A percentile compares a stretch with the other conserved stretches of the same genome.
phyloP scores from a whole-genome alignment of 768 basidiomycete species.

The Pulveroboletus sp. region DNA sequence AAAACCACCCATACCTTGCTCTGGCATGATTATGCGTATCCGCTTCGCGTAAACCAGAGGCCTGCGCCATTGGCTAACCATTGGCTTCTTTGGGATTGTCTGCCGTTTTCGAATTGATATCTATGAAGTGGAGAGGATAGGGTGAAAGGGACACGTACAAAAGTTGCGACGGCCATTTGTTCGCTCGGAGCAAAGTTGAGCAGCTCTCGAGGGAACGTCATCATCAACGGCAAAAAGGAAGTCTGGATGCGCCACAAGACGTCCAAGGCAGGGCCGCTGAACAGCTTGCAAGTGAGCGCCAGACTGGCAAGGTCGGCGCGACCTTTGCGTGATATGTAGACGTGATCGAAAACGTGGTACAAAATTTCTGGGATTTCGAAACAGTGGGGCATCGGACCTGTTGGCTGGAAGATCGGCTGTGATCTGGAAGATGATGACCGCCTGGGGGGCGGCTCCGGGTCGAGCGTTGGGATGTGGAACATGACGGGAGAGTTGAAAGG shows the following conservation, averaged over 20 bases:
- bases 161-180: conserved; percentile 12
- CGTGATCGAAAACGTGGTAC: conserved; percentile 14
- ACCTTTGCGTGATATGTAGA: conserved; percentile 6
- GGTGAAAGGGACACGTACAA: conserved; percentile 9
- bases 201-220: conserved; percentile 16
- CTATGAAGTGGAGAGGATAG: too few relatives aligned
- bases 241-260: conserved; percentile 21
- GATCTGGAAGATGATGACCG: not conserved
- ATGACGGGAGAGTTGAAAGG: not conserved
- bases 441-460: not conserved
- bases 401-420: not conserved
- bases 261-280: conserved; percentile 20
- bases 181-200: conserved; percentile 15
- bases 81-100: conserved; percentile 14
- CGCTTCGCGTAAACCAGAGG: conserved; percentile 19
- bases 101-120: not conserved
- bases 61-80: conserved; percentile 15
- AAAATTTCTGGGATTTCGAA: conserved; percentile 20
- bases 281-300: conserved; percentile 15
- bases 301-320: conserved; percentile 13
- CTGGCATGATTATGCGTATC: conserved; percentile 13
- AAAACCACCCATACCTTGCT: conserved; percentile 1
- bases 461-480: not conserved
- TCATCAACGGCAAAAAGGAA: conserved; percentile 15
- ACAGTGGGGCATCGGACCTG: conserved; percentile 2